Percentiles rank a stretch among this genome's conserved stretches.
Evolutionary conservation across 768 basidiomycete species (phyloP).

Genomic region (Tricholoma matsutake): DNA sequence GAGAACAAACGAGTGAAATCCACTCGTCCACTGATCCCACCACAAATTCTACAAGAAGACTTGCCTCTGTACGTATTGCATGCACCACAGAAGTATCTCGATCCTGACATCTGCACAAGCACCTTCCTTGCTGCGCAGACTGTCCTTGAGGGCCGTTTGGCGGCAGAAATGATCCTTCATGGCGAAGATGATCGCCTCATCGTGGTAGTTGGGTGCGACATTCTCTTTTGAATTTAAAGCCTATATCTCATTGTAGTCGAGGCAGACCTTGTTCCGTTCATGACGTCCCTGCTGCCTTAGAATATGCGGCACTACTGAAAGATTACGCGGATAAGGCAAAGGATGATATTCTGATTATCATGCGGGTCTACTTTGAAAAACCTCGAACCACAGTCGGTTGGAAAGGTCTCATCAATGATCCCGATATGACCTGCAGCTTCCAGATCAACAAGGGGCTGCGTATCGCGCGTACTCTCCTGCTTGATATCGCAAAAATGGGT

Average conservation of each 20-base stretch:
- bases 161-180: slow-evolving; percentile 73
- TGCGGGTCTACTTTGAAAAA: slow-evolving; percentile 99
- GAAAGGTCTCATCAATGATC: slow-evolving; percentile 99
- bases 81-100: slow-evolving; percentile 1
- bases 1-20: slow-evolving; percentile 87
- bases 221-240: background rate
- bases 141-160: slow-evolving; percentile 79
- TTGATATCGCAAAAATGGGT: slow-evolving; percentile 88
- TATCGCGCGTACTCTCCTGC: slow-evolving; percentile 78
- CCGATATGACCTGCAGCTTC: slow-evolving; percentile 89
- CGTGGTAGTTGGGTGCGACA: slow-evolving; percentile 81
- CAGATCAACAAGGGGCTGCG: slow-evolving; percentile 97
- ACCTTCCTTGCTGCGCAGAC: slow-evolving; percentile 83
- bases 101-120: slow-evolving; percentile 33
- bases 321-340: slow-evolving; percentile 77
- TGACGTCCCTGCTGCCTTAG: slow-evolving; percentile 78
- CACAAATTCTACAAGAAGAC: slow-evolving; percentile 93
- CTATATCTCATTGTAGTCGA: background rate
- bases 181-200: slow-evolving; percentile 91
- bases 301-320: slow-evolving; percentile 79
- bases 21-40: slow-evolving; percentile 87
- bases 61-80: slow-evolving; percentile 65
- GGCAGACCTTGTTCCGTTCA: slow-evolving; percentile 94
- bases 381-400: slow-evolving; percentile 95
- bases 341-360: slow-evolving; percentile 89